Percentiles rank a stretch among this genome's conserved stretches.
phyloP scores from a whole-genome alignment of 306 rosid genomes.

The Rosa rugosa region DNA sequence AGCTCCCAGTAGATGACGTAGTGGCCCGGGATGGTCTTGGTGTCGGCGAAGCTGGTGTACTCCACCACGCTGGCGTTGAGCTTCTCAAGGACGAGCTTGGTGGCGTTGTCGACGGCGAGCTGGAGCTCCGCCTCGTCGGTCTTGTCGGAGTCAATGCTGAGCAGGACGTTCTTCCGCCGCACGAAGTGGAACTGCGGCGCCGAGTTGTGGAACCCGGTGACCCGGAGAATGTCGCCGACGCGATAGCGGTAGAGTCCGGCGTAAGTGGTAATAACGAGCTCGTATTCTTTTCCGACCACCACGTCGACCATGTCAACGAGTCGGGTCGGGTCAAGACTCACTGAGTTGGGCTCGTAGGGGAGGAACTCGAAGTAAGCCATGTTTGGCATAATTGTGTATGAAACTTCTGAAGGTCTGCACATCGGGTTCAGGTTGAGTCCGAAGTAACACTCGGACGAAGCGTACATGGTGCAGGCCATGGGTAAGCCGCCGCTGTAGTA shows the following conservation, averaged over 20 bases:
- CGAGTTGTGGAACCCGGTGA: slow-evolving; percentile 66
- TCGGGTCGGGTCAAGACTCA: slow-evolving; percentile 9
- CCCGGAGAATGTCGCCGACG: slow-evolving; percentile 61
- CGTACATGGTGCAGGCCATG: slow-evolving; percentile 60
- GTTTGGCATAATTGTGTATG: slow-evolving; percentile 64
- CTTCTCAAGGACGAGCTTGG: slow-evolving; percentile 15
- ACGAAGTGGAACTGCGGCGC: slow-evolving; percentile 67
- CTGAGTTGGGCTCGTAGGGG: slow-evolving; percentile 39
- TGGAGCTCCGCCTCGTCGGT: slow-evolving; percentile 63
- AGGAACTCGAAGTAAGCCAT: slow-evolving; percentile 65
- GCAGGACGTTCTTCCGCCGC: slow-evolving; percentile 50
- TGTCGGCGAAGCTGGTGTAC: slow-evolving; percentile 60
- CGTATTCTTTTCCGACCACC: slow-evolving; percentile 54
- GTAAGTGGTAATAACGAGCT: slow-evolving; percentile 53
- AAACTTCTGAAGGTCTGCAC: slow-evolving; percentile 49
- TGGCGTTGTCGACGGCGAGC: slow-evolving; percentile 49
- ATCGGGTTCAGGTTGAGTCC: slow-evolving; percentile 59
- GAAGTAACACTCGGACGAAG: slow-evolving; percentile 57
- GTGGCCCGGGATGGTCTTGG: slow-evolving; percentile 56
- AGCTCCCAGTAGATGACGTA: slow-evolving; percentile 64
- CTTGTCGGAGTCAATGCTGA: slow-evolving; percentile 61
- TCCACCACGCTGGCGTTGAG: slow-evolving; percentile 49
- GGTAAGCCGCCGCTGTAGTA: slow-evolving; percentile 54
- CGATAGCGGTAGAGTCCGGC: slow-evolving; percentile 55
- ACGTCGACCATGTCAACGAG: slow-evolving; percentile 46